Percentiles rank a stretch among this genome's conserved stretches.
Evolutionary conservation across 331 rosid genomes (phyloP).

Genomic region (Arachis monticola): DNA sequence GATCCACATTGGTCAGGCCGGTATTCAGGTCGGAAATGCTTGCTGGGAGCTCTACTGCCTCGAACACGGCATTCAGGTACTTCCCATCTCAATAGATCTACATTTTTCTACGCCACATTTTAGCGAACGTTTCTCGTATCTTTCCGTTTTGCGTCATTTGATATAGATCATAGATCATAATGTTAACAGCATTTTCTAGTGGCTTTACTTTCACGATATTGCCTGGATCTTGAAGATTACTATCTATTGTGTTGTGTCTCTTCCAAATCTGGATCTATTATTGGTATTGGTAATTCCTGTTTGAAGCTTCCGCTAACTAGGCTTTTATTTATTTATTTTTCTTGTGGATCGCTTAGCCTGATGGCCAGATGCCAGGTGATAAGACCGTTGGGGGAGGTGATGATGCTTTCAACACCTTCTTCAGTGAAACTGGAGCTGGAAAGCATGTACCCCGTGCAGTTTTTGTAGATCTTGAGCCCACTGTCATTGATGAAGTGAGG

Average conservation of each 20-base stretch:
- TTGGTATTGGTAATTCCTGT: neutral
- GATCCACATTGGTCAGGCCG: too few relatives aligned
- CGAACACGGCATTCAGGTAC: conserved; percentile 47
- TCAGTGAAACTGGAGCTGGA: conserved; percentile 77
- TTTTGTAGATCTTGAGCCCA: conserved; percentile 78
- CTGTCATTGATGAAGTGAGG: conserved; percentile 78
- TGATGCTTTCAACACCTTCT: conserved; percentile 82
- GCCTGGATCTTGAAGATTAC: neutral
- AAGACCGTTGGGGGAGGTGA: conserved; percentile 74
- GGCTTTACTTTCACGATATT: neutral
- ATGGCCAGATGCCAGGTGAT: conserved; percentile 82
- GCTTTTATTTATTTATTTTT: too few relatives aligned
- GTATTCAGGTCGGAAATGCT: too few relatives aligned
- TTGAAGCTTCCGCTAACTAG: too few relatives aligned
- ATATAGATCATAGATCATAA: neutral
- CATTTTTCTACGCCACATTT: neutral
- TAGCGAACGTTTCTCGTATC: neutral
- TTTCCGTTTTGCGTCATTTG: neutral
- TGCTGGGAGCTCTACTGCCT: too few relatives aligned
- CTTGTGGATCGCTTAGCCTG: conserved; percentile 50
- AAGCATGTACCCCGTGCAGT: conserved; percentile 79
- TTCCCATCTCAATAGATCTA: neutral
- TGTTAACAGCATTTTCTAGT: neutral
- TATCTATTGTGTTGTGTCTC: neutral
- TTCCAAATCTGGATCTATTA: neutral